These are phyloP conservation scores for Fragilaria radians DNA, from an alignment of 108 stramenopile species.

Conservation along the genomic window DNA sequence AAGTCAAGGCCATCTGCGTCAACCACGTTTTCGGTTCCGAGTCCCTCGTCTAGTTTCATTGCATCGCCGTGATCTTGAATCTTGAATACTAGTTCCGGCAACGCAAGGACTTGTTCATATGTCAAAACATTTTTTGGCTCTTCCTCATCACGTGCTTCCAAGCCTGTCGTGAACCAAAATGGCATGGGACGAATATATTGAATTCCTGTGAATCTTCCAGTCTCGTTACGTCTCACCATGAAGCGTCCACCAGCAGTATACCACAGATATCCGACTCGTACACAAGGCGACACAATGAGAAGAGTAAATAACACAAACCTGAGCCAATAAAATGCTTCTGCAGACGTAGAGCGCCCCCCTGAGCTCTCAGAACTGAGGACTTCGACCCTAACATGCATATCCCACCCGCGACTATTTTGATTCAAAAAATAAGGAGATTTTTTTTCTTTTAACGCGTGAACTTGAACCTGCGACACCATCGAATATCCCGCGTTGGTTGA, in stretches of 20 bases:
- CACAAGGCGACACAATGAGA: constrained; percentile 39
- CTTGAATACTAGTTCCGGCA: constrained; percentile 32
- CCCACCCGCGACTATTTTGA: constrained; percentile 7
- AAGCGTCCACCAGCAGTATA: constrained; percentile 43
- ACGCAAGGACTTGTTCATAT: constrained; percentile 27
- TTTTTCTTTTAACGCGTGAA: background rate
- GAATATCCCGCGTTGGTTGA: constrained; percentile 6
- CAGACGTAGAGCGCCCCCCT: background rate
- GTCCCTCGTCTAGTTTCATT: background rate
- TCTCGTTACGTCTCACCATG: constrained; percentile 33
- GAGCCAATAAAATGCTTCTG: constrained; percentile 25
- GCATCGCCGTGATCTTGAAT: constrained; percentile 9
- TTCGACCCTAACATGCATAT: background rate
- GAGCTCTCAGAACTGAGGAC: background rate
- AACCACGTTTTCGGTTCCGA: background rate
- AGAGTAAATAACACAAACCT: constrained; percentile 39
- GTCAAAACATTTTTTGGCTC: constrained; percentile 13
- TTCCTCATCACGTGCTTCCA: background rate
- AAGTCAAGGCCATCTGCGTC: background rate
- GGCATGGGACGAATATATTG: constrained; percentile 30
- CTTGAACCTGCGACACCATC: constrained; percentile 10
- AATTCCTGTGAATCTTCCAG: constrained; percentile 34
- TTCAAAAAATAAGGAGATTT: constrained; percentile 5
- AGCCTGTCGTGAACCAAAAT: constrained; percentile 22
- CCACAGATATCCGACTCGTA: constrained; percentile 33